phyloP scores from a whole-genome alignment of 805 yeast species.

The Sungouiozyma ichnusensis region DNA sequence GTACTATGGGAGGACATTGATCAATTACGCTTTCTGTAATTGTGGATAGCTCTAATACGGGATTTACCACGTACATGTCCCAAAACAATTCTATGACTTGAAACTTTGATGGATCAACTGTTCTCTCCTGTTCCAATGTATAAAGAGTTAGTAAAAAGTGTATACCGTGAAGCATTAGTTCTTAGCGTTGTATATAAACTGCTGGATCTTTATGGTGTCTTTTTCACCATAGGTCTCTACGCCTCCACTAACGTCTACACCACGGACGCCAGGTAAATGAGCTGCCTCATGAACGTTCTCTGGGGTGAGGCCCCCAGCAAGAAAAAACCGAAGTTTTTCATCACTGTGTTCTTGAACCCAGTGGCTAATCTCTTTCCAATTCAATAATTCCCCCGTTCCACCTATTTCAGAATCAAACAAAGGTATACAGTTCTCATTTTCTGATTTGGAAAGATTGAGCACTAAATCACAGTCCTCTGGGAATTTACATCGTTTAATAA shows the following conservation, averaged over 20 bases:
- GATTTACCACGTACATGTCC: too few species aligned
- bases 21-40: too few species aligned
- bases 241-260: constrained; percentile 94
- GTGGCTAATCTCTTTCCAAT: constrained; percentile 49
- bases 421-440: constrained; percentile 25
- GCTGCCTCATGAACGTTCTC: constrained; percentile 56
- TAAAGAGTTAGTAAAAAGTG: too few species aligned
- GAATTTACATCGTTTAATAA: constrained; percentile 57
- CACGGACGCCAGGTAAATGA: constrained; percentile 47
- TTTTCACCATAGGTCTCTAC: constrained; percentile 75
- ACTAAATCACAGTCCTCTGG: constrained; percentile 43
- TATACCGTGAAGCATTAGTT: too few species aligned
- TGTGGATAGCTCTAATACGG: too few species aligned
- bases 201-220: constrained; percentile 50
- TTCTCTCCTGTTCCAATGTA: too few species aligned
- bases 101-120: too few species aligned
- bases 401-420: constrained; percentile 83
- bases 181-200: constrained; percentile 46
- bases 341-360: constrained; percentile 28
- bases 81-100: too few species aligned
- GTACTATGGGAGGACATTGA: too few species aligned
- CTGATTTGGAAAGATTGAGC: constrained; percentile 16
- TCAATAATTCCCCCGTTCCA: constrained; percentile 77
- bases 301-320: constrained; percentile 87
- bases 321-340: constrained; percentile 36